These are phyloP conservation scores for Ophiostoma ulmi DNA, from an alignment of 2,329 filamentous ascomycete genomes.

Conservation along the genomic window DNA sequence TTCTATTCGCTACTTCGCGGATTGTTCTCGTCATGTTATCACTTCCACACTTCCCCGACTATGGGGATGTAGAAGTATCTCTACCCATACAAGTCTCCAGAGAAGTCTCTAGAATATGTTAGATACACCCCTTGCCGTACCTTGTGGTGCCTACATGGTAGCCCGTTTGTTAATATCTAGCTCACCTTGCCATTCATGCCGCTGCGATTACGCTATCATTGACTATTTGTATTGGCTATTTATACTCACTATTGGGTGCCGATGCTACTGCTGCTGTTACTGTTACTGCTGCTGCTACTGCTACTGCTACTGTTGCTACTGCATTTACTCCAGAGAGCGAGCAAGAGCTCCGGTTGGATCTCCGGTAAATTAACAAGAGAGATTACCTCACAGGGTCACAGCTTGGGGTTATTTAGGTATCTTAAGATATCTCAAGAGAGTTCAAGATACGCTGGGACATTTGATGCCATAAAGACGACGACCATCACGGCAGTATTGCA, in stretches of 20 bases:
- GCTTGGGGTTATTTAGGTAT: not conserved
- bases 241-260: not conserved
- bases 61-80: not conserved
- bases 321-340: not conserved
- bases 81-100: not conserved
- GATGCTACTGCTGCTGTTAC: not conserved
- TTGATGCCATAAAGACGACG: not conserved
- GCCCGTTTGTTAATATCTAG: not conserved
- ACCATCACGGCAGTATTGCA: not conserved
- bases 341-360: conserved; percentile 1
- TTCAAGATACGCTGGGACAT: no score
- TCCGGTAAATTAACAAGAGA: not conserved
- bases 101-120: not conserved
- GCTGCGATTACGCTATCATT: not conserved
- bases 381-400: not conserved
- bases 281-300: not conserved
- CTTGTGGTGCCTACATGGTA: not conserved
- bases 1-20: not conserved
- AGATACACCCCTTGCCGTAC: not conserved
- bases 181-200: not conserved
- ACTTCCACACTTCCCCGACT: conserved; percentile 5
- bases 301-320: not conserved
- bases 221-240: no score
- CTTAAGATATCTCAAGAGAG: no score
- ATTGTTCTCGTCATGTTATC: not conserved